Conservation (phyloP, 352 stramenopile genomes). For the Phytopythium boreale region DNA sequence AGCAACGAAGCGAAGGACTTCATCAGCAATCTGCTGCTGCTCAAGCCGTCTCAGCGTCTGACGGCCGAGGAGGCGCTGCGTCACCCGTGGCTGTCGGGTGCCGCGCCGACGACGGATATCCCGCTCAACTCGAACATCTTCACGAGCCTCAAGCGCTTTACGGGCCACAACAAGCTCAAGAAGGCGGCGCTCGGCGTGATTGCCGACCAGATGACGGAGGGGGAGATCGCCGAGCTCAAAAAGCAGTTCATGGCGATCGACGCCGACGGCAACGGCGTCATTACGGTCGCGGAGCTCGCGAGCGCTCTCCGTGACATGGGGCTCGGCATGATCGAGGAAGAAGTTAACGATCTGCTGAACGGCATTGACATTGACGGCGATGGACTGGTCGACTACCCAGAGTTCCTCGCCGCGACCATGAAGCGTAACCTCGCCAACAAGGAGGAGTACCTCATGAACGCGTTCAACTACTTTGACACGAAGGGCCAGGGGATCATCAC, state of each 20-base stretch:
- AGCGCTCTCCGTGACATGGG: slow-evolving; percentile 76
- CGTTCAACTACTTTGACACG: slow-evolving; percentile 91
- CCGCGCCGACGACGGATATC: slow-evolving; percentile 68
- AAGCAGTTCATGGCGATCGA: slow-evolving; percentile 88
- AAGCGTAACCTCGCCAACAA: slow-evolving; percentile 87
- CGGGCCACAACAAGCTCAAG: slow-evolving; percentile 89
- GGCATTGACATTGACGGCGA: slow-evolving; percentile 91
- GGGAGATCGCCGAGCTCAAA: slow-evolving; percentile 83
- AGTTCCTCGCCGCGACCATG: slow-evolving; percentile 91
- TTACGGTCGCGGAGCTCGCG: slow-evolving; percentile 87
- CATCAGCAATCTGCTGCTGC: slow-evolving; percentile 91
- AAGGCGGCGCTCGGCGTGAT: slow-evolving; percentile 87
- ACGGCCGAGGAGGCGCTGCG: slow-evolving; percentile 88
- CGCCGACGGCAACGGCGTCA: slow-evolving; percentile 83
- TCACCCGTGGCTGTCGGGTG: slow-evolving; percentile 84
- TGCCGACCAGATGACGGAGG: slow-evolving; percentile 80
- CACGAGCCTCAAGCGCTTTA: slow-evolving; percentile 84
- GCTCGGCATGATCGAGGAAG: slow-evolving; percentile 86
- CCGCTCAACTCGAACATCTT: slow-evolving; percentile 85
- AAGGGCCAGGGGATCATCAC: slow-evolving; percentile 84
- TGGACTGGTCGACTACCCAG: slow-evolving; percentile 85
- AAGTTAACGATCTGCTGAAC: slow-evolving; percentile 85
- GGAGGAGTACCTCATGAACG: slow-evolving; percentile 84
- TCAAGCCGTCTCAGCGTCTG: slow-evolving; percentile 90
- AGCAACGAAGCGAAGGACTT: slow-evolving; percentile 93